Evolutionary conservation across 164 flowering plant genomes (phyloP), one percentile per base, ranked within the genome.

Genomic region (Vitis labrusca): DNA sequence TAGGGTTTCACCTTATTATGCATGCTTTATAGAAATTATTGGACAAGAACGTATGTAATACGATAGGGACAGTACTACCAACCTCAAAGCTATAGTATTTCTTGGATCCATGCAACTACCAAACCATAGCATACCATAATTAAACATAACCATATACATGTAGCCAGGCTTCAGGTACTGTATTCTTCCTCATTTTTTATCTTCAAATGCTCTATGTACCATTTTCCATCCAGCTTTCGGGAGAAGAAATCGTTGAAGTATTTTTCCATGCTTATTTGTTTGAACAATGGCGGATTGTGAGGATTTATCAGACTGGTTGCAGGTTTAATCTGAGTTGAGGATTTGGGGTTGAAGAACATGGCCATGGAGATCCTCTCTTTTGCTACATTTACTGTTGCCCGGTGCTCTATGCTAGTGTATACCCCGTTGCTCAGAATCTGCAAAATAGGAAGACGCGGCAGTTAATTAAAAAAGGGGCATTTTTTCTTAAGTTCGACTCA

Each of bases 321-420:
- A 0, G 84, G 84, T 8, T 78, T 78, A 10, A 84, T 50, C 50
- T 72, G 81, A 27, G 69, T 71, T 0, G 77, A 78, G 9, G 72
- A 64, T 14, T 71, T 77, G 1, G 85, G 84, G 69, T 54, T 72
- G 59, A 61, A 58, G 60, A 85, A 84, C 15, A 78, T 61, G 2
- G 77, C 85, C 2, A 82, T 10, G 0, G 88, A 82, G 10, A 84
- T 70, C 71, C 88, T 73, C 67, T 84, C 88, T 50, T 73, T 71
- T 30, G 0, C 50, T 0, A 78, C 57, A 50, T 84, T 84, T 19
- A 70, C 76, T 3, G 69, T 66, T 14, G 68, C 85, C 10, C 83
- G 53, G 58, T 84, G 87, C 74, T 81, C 83, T 8, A 74, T 47
- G 74, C 85, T 84, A 1, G 23, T 68, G 54, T 84, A 84, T 2